Evolutionary conservation across 2,329 filamentous ascomycete species (phyloP).

Genomic region (Claviceps cyperi): DNA sequence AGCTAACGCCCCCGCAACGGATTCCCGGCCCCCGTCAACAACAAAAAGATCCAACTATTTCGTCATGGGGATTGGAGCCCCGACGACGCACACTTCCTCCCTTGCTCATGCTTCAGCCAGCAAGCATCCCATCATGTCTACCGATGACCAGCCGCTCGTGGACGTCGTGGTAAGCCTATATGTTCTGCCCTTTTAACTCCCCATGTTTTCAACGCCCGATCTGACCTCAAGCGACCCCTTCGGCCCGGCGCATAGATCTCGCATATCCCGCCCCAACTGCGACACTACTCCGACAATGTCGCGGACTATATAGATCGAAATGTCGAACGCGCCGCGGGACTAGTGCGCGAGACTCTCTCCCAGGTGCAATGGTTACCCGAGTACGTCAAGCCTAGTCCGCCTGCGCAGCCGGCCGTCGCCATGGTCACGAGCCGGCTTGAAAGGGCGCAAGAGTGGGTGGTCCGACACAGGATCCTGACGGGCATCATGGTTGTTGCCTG

Average conservation of each 20-base stretch:
- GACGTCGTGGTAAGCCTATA: slow-evolving; percentile 46
- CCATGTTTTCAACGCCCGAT: background rate
- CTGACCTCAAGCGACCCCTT: slow-evolving; percentile 2
- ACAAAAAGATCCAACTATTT: slow-evolving; percentile 2
- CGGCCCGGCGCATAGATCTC: slow-evolving; percentile 27
- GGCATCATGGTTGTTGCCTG: slow-evolving; percentile 57
- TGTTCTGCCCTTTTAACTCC: background rate
- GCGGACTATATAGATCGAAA: slow-evolving; percentile 70
- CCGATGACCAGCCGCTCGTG: slow-evolving; percentile 64
- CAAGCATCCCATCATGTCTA: slow-evolving; percentile 45
- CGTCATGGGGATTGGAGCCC: slow-evolving; percentile 3
- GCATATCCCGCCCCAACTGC: slow-evolving; percentile 46
- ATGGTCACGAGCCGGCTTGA: slow-evolving; percentile 28
- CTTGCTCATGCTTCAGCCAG: background rate
- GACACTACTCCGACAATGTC: slow-evolving; percentile 54
- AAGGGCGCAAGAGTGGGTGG: slow-evolving; percentile 55
- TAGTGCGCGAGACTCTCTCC: slow-evolving; percentile 54
- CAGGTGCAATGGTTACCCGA: slow-evolving; percentile 60
- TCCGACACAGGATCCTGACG: slow-evolving; percentile 56
- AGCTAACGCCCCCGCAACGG: background rate
- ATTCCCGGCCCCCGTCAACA: slow-evolving; percentile 1
- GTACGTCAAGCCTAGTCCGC: slow-evolving; percentile 45
- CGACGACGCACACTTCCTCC: background rate
- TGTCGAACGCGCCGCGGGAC: slow-evolving; percentile 60
- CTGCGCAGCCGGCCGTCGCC: slow-evolving; percentile 20